These are phyloP conservation scores for Scutellaria minor DNA, from an alignment of 257 asterid species.

Conservation along the genomic window DNA sequence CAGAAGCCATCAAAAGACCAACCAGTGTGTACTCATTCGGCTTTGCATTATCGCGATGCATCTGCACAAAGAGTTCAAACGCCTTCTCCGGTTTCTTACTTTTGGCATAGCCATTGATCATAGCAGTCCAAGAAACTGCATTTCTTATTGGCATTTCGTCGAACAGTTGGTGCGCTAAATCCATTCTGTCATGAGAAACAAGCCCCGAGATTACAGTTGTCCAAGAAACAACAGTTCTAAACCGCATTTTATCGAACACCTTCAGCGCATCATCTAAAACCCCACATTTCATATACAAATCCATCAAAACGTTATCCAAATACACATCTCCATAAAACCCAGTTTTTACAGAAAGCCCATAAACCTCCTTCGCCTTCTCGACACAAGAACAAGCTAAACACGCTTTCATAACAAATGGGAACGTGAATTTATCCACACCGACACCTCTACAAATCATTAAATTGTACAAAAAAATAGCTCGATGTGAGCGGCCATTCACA, in stretches of 20 bases:
- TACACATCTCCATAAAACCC: conserved; percentile 58
- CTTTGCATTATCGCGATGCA: conserved; percentile 41
- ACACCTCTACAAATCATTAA: conserved; percentile 50
- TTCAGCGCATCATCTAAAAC: conserved; percentile 49
- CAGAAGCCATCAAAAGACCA: conserved; percentile 47
- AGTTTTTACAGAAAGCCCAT: conserved; percentile 52
- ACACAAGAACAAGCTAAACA: conserved; percentile 47
- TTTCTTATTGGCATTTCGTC: conserved; percentile 54
- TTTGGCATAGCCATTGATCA: conserved; percentile 55
- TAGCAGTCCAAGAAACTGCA: conserved; percentile 59
- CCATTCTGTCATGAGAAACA: conserved; percentile 40
- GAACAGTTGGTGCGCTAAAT: conserved; percentile 47
- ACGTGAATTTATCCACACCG: conserved; percentile 54
- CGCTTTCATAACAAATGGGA: conserved; percentile 66
- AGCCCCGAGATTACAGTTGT: conserved; percentile 53
- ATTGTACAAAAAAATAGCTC: conserved; percentile 53
- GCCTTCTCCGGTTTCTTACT: conserved; percentile 55
- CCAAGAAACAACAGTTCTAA: conserved; percentile 62
- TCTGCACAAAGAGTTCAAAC: conserved; percentile 45
- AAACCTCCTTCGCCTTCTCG: conserved; percentile 58
- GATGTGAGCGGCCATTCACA: conserved; percentile 39
- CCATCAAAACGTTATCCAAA: conserved; percentile 60
- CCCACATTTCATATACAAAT: conserved; percentile 61
- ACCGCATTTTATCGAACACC: conserved; percentile 64
- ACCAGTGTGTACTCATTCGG: conserved; percentile 60